These are phyloP conservation scores for Polytrichum commune DNA, from an alignment of 225 moss, liverwort and hornwort genomes.

Conservation along the genomic window DNA sequence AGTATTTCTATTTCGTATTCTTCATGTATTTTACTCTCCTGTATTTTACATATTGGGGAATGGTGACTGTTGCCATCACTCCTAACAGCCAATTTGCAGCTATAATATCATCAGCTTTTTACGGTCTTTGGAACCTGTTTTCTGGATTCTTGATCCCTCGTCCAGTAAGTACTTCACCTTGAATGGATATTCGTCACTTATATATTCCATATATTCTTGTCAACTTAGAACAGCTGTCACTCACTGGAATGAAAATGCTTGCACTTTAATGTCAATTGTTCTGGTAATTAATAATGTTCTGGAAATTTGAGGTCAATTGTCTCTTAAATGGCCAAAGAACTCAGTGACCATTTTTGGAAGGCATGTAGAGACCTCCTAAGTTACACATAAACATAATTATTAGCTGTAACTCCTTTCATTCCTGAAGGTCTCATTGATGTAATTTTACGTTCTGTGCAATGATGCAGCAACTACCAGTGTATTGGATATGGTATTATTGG, in stretches of 20 bases:
- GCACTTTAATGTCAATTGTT: too few species aligned
- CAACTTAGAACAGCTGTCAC: too few species aligned
- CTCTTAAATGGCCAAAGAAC: too few species aligned
- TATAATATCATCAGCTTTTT: constrained; percentile 71
- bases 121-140: constrained; percentile 91
- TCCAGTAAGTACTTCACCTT: constrained; percentile 38
- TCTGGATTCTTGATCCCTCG: constrained; percentile 83
- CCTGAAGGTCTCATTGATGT: background rate
- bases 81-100: constrained; percentile 76
- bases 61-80: constrained; percentile 78
- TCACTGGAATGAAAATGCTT: too few species aligned
- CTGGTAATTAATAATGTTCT: too few species aligned
- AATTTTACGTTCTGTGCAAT: background rate
- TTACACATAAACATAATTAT: too few species aligned
- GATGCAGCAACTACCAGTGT: constrained; percentile 75
- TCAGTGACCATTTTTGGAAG: too few species aligned
- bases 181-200: too few species aligned
- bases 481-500: constrained; percentile 95
- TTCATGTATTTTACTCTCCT: constrained; percentile 77
- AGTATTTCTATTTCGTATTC: constrained; percentile 62
- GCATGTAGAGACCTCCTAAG: too few species aligned
- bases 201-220: too few species aligned
- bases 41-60: constrained; percentile 92
- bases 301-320: too few species aligned
- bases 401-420: background rate